These are phyloP conservation scores for Talaromyces sp. DNA, from an alignment of 2,329 filamentous ascomycete species.

Conservation along the genomic window DNA sequence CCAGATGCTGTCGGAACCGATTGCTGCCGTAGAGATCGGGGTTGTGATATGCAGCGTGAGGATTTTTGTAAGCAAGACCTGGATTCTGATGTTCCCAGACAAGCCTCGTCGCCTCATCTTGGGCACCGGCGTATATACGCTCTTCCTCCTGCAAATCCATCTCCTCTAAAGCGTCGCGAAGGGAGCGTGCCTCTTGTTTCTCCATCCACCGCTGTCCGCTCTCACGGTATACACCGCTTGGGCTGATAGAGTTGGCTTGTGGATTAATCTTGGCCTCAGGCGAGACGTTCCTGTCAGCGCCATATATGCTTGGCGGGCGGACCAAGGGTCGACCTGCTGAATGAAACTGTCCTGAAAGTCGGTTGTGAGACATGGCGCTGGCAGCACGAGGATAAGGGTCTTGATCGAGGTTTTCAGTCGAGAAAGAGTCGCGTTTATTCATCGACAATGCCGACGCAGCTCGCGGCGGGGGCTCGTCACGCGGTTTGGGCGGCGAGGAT, in stretches of 20 bases:
- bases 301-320: conserved; percentile 29
- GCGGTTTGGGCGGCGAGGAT: conserved; percentile 18
- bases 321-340: conserved; percentile 32
- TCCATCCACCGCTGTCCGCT: conserved; percentile 52
- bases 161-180: conserved; percentile 54
- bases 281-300: conserved; percentile 32
- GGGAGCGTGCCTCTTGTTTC: conserved; percentile 52
- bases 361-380: conserved; percentile 38
- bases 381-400: conserved; percentile 30
- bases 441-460: conserved; percentile 41
- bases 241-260: conserved; percentile 31
- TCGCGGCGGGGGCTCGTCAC: conserved; percentile 32
- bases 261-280: conserved; percentile 28
- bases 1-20: conserved; percentile 39
- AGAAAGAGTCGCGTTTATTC: conserved; percentile 19
- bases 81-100: conserved; percentile 60
- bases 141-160: conserved; percentile 54
- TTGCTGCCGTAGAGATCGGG: conserved; percentile 29
- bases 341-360: conserved; percentile 20
- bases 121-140: conserved; percentile 52
- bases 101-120: conserved; percentile 59
- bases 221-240: conserved; percentile 49
- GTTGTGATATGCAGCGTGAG: conserved; percentile 43
- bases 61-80: conserved; percentile 44
- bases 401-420: conserved; percentile 15